Conservation (phyloP, 139 green algal genomes). For the Diplosphaera chodatii region DNA sequence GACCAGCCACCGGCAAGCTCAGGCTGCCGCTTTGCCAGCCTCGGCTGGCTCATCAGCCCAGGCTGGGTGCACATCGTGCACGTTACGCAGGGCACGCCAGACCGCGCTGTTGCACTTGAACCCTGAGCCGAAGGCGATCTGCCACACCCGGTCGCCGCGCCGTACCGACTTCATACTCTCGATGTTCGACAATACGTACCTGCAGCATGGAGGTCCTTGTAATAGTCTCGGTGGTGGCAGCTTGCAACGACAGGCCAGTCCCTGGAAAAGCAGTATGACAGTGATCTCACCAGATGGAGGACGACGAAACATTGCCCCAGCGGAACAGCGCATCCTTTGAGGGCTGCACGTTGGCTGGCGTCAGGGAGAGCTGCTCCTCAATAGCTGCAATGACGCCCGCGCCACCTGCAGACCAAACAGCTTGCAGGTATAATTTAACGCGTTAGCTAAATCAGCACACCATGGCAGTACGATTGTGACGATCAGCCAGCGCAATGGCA, state of each 20-base stretch:
- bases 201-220: conserved; percentile 10
- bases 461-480: too few species aligned
- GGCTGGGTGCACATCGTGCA: conserved; percentile 32
- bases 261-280: too few species aligned
- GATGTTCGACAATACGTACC: conserved; percentile 57
- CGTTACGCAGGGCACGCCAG: conserved; percentile 63
- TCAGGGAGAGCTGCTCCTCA: conserved; percentile 88
- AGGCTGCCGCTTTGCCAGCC: too few species aligned
- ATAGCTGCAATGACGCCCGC: conserved; percentile 92
- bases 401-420: too few species aligned
- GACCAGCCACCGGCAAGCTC: too few species aligned
- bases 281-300: conserved; percentile 47
- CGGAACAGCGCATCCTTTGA: conserved; percentile 72
- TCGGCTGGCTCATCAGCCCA: conserved; percentile 15
- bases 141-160: conserved; percentile 65
- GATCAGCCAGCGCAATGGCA: too few species aligned
- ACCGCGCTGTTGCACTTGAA: conserved; percentile 95
- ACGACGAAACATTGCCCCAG: conserved; percentile 56
- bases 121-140: conserved; percentile 64
- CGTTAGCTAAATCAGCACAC: too few species aligned
- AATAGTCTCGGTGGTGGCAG: too few species aligned
- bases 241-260: too few species aligned
- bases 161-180: conserved; percentile 46
- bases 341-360: conserved; percentile 54
- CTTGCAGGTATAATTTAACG: too few species aligned